Base-by-base conservation (phyloP, 73 alveolate species). In the Breviolum minutum region DNA sequence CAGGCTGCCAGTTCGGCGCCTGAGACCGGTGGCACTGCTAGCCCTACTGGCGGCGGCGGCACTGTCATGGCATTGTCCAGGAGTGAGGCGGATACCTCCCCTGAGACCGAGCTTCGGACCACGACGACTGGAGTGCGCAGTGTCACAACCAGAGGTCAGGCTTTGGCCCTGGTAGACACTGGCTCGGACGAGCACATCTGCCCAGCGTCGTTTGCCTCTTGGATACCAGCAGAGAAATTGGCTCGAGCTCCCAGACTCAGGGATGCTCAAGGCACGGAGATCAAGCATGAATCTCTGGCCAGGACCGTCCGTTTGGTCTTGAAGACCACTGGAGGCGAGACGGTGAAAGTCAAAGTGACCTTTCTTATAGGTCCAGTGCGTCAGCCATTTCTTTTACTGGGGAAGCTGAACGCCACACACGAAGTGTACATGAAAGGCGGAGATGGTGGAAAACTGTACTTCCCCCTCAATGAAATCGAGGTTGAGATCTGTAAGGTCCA, bases 111-210 rank as follows among this genome's bases (percentile, higher is more conserved):
- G 54, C 54, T 40, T 40, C 54, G 54, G 54, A 2, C 54, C 54
- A 40, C 54, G 54, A 40, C 54, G 54, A 40, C 54, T 40, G 54
- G 54, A 3, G 54, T 40, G 54, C 0, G 54, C 3, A 76, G 85
- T 20, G 85, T 76, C 24, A 76, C 85, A 6, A 62, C 85, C 11
- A 76, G 63, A 20, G 85, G 85, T 8, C 85, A 76, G 5, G 85
- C n/a, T 27, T 62, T 76, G 0, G 85, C 85, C 10, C 85, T n/a
- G 61, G 22, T 76, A 62, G 62, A 76, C 85, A 76, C 63, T 17
- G 85, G 85, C 63, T n/a, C 85, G 3, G 85, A 76, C 30, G 85
- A 76, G 85, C 85, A 76, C 62, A 76, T 76, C 63, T 76, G 85
- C 63, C 85, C 85, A n/a, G 63, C 85, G 24, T 27, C n/a, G n/a